Evolutionary conservation across 306 rosid species (phyloP).

Genomic region (Alnus glutinosa): DNA sequence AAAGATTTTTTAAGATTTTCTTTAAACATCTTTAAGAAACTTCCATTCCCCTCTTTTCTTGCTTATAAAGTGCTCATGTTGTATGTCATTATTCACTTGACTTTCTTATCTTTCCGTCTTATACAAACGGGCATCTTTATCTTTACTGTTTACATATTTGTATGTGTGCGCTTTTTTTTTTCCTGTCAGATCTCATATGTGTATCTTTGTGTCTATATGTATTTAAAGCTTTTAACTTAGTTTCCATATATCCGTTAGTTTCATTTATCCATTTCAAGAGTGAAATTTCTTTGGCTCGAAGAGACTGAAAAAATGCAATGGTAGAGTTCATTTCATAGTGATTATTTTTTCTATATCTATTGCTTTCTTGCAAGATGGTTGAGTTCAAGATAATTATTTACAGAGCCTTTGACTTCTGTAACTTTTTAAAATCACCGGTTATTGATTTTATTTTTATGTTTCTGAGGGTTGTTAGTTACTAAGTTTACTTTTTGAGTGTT

Average conservation of each 20-base stretch:
- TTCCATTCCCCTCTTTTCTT: background rate
- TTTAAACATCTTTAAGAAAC: background rate
- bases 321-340: background rate
- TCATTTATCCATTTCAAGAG: background rate
- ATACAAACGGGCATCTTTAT: background rate
- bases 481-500: background rate
- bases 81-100: background rate
- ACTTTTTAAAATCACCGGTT: background rate
- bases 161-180: background rate
- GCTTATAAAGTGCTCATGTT: background rate
- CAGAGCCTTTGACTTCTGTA: background rate
- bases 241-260: background rate
- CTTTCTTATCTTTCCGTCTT: background rate
- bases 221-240: background rate
- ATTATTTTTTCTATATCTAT: background rate
- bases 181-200: too few relatives aligned
- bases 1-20: background rate
- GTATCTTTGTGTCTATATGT: background rate
- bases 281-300: background rate
- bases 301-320: constrained; percentile 4
- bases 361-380: background rate
- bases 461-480: constrained; percentile 8
- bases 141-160: background rate
- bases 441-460: background rate
- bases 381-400: background rate